Percentiles rank a stretch among this genome's conserved stretches.
phyloP scores from a whole-genome alignment of 371 early-diverging fungal species.

The Phascolomyces articulosus region DNA sequence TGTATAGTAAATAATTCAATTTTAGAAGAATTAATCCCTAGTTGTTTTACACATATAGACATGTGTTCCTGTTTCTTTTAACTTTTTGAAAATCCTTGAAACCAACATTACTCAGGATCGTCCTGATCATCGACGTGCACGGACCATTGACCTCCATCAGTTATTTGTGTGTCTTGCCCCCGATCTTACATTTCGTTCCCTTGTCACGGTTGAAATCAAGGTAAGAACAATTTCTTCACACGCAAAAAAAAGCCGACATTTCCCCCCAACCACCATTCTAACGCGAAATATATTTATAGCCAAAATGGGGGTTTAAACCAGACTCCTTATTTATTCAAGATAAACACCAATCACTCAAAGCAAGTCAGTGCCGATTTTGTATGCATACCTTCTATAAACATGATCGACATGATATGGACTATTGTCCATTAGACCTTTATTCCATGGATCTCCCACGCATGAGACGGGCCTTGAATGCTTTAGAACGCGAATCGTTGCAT shows the following conservation, averaged over 20 bases:
- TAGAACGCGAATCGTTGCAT: constrained; percentile 26
- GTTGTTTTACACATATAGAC: constrained; percentile 13
- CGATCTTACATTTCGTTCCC: constrained; percentile 33
- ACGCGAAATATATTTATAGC: constrained; percentile 28
- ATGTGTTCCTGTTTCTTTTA: constrained; percentile 20
- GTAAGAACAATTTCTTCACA: constrained; percentile 18
- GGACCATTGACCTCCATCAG: constrained; percentile 18
- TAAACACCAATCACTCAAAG: constrained; percentile 26
- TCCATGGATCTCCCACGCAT: constrained; percentile 37
- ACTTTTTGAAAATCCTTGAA: constrained; percentile 30
- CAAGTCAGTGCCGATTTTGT: constrained; percentile 57
- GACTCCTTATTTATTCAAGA: constrained; percentile 23
- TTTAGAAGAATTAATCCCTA: no score
- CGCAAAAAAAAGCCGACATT: no score
- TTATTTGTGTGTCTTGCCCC: constrained; percentile 29
- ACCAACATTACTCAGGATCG: constrained; percentile 21
- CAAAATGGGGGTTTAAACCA: constrained; percentile 68
- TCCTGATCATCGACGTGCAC: constrained; percentile 17
- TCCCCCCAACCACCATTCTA: no score
- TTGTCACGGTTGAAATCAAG: constrained; percentile 47
- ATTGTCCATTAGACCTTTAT: constrained; percentile 64
- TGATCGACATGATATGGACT: constrained; percentile 18
- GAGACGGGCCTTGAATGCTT: constrained; percentile 27
- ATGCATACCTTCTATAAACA: constrained; percentile 55
- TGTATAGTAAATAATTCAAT: no score